phyloP scores from a whole-genome alignment of 208 protist genomes.

The Leishmania major region DNA sequence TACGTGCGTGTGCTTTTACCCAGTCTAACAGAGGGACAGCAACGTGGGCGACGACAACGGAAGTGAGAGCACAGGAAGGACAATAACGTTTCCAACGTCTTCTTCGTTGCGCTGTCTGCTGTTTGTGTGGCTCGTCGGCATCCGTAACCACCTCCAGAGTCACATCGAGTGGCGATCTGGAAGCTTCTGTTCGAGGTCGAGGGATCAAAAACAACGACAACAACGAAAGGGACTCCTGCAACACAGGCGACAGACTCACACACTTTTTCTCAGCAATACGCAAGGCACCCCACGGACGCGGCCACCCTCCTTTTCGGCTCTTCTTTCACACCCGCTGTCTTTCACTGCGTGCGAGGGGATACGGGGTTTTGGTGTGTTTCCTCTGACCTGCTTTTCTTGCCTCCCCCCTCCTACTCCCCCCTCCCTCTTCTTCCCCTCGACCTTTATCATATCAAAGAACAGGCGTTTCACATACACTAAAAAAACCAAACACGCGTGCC shows the following conservation, averaged over 20 bases:
- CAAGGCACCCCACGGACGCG: neutral
- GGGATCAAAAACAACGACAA: neutral
- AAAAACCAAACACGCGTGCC: no score
- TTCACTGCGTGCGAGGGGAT: neutral
- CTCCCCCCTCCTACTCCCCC: no score
- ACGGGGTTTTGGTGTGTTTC: neutral
- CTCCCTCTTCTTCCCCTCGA: no score
- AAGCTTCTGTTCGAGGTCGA: neutral
- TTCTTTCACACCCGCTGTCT: neutral
- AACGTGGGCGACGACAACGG: neutral
- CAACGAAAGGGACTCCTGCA: neutral
- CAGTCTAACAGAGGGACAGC: neutral
- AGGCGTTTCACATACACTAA: no score
- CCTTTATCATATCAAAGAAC: no score
- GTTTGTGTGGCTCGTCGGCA: neutral
- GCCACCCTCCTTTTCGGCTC: neutral
- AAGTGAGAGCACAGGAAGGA: neutral
- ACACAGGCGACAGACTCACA: neutral
- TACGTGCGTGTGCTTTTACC: neutral
- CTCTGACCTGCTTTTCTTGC: neutral
- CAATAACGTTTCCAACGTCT: neutral
- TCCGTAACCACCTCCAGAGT: neutral
- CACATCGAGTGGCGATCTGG: neutral
- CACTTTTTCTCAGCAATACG: neutral
- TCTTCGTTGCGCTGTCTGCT: neutral